Evolutionary conservation across 2,329 filamentous ascomycete species (phyloP).

Genomic region (Alternaria gansuensis): DNA sequence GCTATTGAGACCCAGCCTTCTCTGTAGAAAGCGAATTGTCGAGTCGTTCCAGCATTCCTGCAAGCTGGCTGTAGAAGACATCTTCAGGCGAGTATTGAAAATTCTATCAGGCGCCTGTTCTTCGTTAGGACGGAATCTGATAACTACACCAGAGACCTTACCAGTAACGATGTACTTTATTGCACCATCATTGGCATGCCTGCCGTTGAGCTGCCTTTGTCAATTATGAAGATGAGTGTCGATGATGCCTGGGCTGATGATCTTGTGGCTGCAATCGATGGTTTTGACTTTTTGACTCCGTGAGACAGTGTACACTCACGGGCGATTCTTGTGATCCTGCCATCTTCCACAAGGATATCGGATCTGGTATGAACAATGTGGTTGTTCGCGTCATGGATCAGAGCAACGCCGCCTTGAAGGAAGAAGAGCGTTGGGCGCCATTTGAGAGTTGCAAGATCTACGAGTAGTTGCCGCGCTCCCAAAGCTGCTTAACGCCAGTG

Average conservation of each 20-base stretch:
- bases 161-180: slow-evolving; percentile 56
- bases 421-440: slow-evolving; percentile 29
- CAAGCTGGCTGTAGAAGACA: slow-evolving; percentile 42
- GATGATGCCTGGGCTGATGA: slow-evolving; percentile 62
- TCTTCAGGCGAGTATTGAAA: slow-evolving; percentile 41
- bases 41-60: slow-evolving; percentile 61
- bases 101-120: slow-evolving; percentile 51
- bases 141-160: slow-evolving; percentile 20
- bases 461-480: neutral
- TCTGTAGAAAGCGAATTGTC: slow-evolving; percentile 21
- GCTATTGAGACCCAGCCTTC: neutral
- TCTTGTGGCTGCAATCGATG: slow-evolving; percentile 62
- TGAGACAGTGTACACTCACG: slow-evolving; percentile 33
- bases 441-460: neutral
- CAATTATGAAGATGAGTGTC: slow-evolving; percentile 62
- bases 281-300: slow-evolving; percentile 53
- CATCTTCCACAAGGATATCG: slow-evolving; percentile 48
- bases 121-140: neutral
- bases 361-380: slow-evolving; percentile 44
- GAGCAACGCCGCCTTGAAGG: slow-evolving; percentile 51
- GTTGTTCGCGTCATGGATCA: slow-evolving; percentile 50
- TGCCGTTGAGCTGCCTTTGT: slow-evolving; percentile 65
- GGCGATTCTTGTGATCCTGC: slow-evolving; percentile 48
- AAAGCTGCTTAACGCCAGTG: neutral
- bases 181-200: slow-evolving; percentile 61